phyloP scores from a whole-genome alignment of 371 early-diverging fungal species.

The Chytridiales sp. region DNA sequence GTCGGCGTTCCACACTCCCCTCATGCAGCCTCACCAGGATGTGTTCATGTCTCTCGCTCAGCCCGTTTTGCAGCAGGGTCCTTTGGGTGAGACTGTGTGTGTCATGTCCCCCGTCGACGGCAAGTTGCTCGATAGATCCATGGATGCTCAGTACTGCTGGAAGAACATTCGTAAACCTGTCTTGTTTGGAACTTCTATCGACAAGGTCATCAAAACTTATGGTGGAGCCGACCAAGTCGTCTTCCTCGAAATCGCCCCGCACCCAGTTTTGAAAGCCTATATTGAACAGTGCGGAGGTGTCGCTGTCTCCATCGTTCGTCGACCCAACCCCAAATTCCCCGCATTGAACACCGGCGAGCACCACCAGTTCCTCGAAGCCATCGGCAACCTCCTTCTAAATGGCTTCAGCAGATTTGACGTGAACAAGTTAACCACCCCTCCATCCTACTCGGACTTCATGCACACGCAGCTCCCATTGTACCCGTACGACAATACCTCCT shows the following conservation, averaged over 20 bases:
- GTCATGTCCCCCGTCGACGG: constrained; percentile 22
- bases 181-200: constrained; percentile 5
- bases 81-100: neutral
- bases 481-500: constrained; percentile 11
- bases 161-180: constrained; percentile 21
- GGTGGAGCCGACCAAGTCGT: constrained; percentile 6
- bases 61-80: neutral
- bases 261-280: constrained; percentile 21
- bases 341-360: constrained; percentile 10
- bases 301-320: constrained; percentile 1
- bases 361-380: constrained; percentile 8
- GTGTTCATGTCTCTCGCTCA: constrained; percentile 3
- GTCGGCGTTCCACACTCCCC: constrained; percentile 26
- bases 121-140: neutral
- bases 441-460: constrained; percentile 3
- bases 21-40: constrained; percentile 8
- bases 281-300: neutral
- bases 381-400: constrained; percentile 1
- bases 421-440: neutral
- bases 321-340: constrained; percentile 14
- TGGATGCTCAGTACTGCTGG: constrained; percentile 14
- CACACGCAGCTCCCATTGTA: constrained; percentile 6
- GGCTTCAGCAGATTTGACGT: constrained; percentile 10
- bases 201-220: constrained; percentile 5
- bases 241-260: constrained; percentile 20